Evolutionary conservation across 116 monocot species (phyloP), one percentile per base, ranked within the genome.

Genomic region (Zostera marina): DNA sequence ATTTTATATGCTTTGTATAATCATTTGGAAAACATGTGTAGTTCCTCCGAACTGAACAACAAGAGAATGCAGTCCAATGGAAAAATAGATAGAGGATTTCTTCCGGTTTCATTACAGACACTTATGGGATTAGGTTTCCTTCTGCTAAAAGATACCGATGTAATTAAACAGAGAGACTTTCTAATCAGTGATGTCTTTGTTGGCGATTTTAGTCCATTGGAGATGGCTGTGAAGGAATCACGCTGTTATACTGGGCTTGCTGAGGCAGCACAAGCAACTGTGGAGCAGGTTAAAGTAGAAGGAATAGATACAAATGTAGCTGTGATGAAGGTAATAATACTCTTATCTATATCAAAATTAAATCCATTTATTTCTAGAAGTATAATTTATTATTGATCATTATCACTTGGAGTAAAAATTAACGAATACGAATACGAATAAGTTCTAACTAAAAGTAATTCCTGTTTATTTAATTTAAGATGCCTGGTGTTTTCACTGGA

Each of bases 251-350:
- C 85, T 62, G 76, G 80, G 19, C 68, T 63, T 62, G 82, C 68
- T 51, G 85, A 89, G 65, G 90, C 75, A 38, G 96, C 96, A 54
- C 71, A 73, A 9, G 89, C 89, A 62, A 82, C 89, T 25, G 71
- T 96, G 42, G 78, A 89, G 66, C 90, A 89, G 53, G 82, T 96
- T 55, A 89, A 89, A 78, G 74, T 89, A 53, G 84, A 85, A 66
- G 96, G 89, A 44, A 82, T 96, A 24, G 83, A 85, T 62, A 89
- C 89, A 55, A 96, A 96, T 52, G 47, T 96, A 67, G 83, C 90
- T 65, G 83, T 89, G 7, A 71, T 96, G 65, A 75, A 80, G 90
- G 96, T 96, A 58, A 20, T 40, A 7, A n/a, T n/a, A n/a, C n/a
- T n/a, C n/a, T n/a, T n/a, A 0, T 52, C 11, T 52, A 19, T 63